Base-by-base conservation (phyloP, 2,329 filamentous ascomycete species). In the Fusarium abutilonis region DNA sequence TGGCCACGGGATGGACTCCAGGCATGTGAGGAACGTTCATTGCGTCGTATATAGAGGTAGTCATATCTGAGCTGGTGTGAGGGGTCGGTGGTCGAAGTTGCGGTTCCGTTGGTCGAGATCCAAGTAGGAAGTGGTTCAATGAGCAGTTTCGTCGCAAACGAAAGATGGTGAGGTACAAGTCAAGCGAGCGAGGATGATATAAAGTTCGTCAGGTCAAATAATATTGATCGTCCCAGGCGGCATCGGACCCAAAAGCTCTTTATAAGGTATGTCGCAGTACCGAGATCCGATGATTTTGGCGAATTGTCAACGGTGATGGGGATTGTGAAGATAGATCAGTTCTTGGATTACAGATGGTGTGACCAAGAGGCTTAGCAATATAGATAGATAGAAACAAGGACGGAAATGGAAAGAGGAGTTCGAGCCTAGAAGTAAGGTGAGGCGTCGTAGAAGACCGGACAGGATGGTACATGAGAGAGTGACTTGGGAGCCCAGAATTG, bases 1-100 rank as follows among this genome's bases (percentile, higher is more conserved):
- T 89, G 73, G 79, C 76, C 58, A 82, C 75, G 28, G 80, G 79
- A 59, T 81, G 81, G 46, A 78, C 74, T 60, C 77, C 77, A 29
- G 79, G 71, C 56, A 80, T 75, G 56, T 78, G 75, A 38, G 77
- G 73, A 50, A 78, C 74, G 60, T 76, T 78, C 71, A 80, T 77
- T 59, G 75, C 73, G 67, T 80, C 72, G 69, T 74, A 77, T 34
- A 73, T 61, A 44, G 77, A 76, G 35, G 75, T 70, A 57, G 75
- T 79, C 76, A 80, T 79, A 52, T 70, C 74, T 62, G 53, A 51
- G 34, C 35, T 56, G 48, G 50, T 29, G 31, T 32, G 32, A 40
- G 51, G 39, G 13, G 51, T 38, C 15, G 40, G 40, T 38, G 14
- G 19, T 56, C 34, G 32, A 31, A 5, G 46, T 44, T 9, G 50